Conservation (phyloP, 441 rosid species). For the Euphorbia schlechtendalii region DNA sequence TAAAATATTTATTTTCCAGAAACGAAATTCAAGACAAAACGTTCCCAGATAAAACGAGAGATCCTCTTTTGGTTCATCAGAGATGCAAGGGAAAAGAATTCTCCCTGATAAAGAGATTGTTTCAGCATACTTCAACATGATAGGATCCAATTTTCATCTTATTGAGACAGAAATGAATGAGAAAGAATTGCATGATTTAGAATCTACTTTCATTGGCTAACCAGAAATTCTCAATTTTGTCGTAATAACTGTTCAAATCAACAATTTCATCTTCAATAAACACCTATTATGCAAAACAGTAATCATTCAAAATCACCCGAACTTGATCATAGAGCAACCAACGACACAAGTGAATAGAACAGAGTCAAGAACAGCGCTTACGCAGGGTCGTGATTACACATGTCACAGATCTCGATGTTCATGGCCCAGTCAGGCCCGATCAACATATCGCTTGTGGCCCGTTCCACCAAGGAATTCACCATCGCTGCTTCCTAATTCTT, state of each 20-base stretch:
- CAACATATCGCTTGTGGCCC: conserved; percentile 97
- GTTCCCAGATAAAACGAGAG: background rate
- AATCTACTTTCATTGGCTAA: too few relatives aligned
- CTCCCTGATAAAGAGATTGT: background rate
- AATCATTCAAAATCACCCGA: background rate
- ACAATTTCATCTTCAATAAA: background rate
- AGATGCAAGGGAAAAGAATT: background rate
- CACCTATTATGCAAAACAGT: background rate
- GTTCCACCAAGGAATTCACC: conserved; percentile 97
- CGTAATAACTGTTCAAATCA: conserved; percentile 18
- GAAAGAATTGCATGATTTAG: too few relatives aligned
- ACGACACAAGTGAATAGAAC: conserved; percentile 7
- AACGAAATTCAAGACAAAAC: background rate
- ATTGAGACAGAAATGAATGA: too few relatives aligned
- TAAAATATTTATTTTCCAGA: background rate
- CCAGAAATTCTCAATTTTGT: too few relatives aligned
- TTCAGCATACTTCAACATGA: background rate
- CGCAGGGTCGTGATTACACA: conserved; percentile 94
- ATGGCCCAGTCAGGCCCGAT: conserved; percentile 99
- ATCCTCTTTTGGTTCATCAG: background rate
- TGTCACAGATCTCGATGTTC: conserved; percentile 99
- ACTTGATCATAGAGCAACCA: background rate
- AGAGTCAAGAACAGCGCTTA: conserved; percentile 27
- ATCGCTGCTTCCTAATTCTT: conserved; percentile 32
- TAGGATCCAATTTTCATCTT: background rate